Conservation (phyloP, 2,329 filamentous ascomycete genomes). For the Zymoseptoria brevis region DNA sequence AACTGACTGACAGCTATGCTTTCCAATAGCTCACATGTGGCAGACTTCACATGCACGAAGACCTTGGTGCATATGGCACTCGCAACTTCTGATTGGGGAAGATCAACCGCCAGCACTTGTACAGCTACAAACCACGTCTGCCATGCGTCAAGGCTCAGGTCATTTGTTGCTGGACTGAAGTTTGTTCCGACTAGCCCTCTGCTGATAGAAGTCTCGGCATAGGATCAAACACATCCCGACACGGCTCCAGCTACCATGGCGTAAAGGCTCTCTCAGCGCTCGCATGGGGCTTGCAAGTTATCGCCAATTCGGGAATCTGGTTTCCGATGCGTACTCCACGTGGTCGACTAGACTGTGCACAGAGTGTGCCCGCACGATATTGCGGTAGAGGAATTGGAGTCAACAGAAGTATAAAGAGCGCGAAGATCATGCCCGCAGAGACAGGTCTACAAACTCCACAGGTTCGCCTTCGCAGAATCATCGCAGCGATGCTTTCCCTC, state of each 20-base stretch:
- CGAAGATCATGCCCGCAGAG: not conserved
- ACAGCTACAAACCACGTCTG: not conserved
- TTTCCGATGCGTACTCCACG: not conserved
- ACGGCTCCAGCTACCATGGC: not conserved
- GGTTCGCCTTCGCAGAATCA: not conserved
- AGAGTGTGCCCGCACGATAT: not conserved
- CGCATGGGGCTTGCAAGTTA: not conserved
- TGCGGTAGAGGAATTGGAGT: not conserved
- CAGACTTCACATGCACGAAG: not conserved
- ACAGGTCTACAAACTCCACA: not conserved
- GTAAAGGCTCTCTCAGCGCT: not conserved
- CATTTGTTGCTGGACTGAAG: not conserved
- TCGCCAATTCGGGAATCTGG: not conserved
- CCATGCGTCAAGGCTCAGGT: not conserved
- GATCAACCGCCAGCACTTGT: not conserved
- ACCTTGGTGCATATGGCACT: not conserved
- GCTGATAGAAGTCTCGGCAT: not conserved
- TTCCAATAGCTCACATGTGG: not conserved
- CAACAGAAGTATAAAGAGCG: not conserved
- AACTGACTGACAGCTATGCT: not conserved
- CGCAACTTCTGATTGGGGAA: not conserved
- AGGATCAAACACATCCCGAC: not conserved
- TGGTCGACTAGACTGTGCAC: not conserved
- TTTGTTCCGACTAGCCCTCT: not conserved
- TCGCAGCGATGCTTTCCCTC: not conserved